Evolutionary conservation across 495 filamentous ascomycete genomes (phyloP).

Genomic region (Podospora bellae-mahoneyi): DNA sequence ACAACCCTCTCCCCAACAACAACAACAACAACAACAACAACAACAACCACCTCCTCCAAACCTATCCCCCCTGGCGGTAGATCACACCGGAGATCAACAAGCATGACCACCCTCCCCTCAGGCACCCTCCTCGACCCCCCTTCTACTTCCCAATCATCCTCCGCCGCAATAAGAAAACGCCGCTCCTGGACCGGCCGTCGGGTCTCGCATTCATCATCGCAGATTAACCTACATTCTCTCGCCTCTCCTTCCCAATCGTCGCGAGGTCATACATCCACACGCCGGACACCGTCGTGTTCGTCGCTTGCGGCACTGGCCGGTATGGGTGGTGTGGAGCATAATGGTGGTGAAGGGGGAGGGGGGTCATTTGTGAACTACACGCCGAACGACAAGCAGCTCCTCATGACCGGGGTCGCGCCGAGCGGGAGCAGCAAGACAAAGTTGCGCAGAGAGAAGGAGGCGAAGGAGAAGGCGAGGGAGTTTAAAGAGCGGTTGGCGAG

Average conservation of each 20-base stretch:
- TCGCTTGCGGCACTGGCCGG: slow-evolving; percentile 9
- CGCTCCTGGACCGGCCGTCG: slow-evolving; percentile 28
- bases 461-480: slow-evolving; percentile 70
- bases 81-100: too few relatives aligned
- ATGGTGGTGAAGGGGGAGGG: slow-evolving; percentile 27
- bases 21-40: neutral
- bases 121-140: neutral
- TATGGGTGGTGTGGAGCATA: slow-evolving; percentile 44
- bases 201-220: neutral
- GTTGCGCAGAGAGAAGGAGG: slow-evolving; percentile 81
- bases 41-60: neutral
- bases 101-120: slow-evolving; percentile 10
- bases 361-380: slow-evolving; percentile 91
- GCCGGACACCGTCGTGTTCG: neutral
- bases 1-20: neutral
- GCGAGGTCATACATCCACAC: neutral
- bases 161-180: slow-evolving; percentile 27
- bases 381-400: slow-evolving; percentile 70
- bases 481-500: slow-evolving; percentile 68
- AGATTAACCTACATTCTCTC: slow-evolving; percentile 7
- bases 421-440: slow-evolving; percentile 91
- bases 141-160: neutral
- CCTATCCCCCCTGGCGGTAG: slow-evolving; percentile 17
- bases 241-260: slow-evolving; percentile 6
- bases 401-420: slow-evolving; percentile 88